Evolutionary conservation across 352 stramenopile genomes (phyloP), one percentile per base, ranked within the genome.

Genomic region (Pythium periplocum): DNA sequence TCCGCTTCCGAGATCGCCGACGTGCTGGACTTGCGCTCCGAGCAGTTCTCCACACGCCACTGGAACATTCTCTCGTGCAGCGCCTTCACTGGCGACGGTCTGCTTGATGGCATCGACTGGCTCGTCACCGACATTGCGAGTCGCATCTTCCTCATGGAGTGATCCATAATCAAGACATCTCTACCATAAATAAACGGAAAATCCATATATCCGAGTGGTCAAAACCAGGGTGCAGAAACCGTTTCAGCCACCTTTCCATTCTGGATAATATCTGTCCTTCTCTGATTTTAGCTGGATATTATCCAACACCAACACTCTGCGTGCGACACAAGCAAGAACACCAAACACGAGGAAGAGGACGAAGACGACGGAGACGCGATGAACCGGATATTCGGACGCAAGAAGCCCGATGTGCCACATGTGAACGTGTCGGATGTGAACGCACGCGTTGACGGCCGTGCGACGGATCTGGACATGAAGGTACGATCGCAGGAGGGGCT

Each of bases 71-170:
- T 99, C 66, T 98, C 83, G 35, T 99, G 96, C 72, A 98, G 93
- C 60, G 97, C 97, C 4, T 83, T 99, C 46, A 98, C 94, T 9
- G 96, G 96, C 32, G 79, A 96, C 43, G 97, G 97, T 4, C 82
- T 99, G 12, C 69, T 94, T 10, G 79, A 98, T n/a, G 95, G 94
- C 37, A 96, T 99, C 57, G 97, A 99, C 69, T 99, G 96, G 96
- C 86, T 99, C 55, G 93, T 99, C 0, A 62, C 83, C 11, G 97
- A 99, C 71, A 98, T 99, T 53, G 86, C 84, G 3, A 97, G 82
- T 57, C 78, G 96, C 45, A 99, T 99, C 54, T 98, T 98, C 62
- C 86, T 99, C 55, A 89, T 98, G 61, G 81, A 92, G 57, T 91
- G 38, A 42, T 26, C 17, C 17, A 26, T 26, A 26, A 26, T 26